Percentiles rank a stretch among this genome's conserved stretches.
Conservation (phyloP, 2,329 filamentous ascomycete genomes). For the Ceratocystis lukuohia region DNA sequence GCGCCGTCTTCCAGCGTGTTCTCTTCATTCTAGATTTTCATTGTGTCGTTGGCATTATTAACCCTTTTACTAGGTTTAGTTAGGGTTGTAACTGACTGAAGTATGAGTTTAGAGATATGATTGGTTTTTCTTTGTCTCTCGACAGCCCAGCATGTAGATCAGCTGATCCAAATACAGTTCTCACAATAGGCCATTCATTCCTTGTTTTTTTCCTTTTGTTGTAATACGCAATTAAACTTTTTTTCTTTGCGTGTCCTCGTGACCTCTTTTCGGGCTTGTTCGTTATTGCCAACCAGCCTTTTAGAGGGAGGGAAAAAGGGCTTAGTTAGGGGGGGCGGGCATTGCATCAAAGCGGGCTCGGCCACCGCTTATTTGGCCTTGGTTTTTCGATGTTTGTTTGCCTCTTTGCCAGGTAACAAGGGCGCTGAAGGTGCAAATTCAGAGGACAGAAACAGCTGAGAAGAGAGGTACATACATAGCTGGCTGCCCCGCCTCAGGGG, state of each 20-base stretch:
- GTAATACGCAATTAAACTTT: slow-evolving; percentile 1
- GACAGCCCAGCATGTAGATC: neutral
- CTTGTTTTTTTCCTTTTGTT: neutral
- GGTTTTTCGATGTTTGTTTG: neutral
- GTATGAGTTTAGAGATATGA: neutral
- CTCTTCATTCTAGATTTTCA: too few species aligned
- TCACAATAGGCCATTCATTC: neutral
- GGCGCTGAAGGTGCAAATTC: neutral
- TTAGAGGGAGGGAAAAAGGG: neutral
- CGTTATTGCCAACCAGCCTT: too few species aligned
- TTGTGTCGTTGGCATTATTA: neutral
- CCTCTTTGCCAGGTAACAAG: too few species aligned
- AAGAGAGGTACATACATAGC: neutral
- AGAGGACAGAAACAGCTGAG: neutral
- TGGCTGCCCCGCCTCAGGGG: neutral
- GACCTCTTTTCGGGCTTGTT: neutral
- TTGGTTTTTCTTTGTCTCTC: neutral
- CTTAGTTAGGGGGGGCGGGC: neutral
- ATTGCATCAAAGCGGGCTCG: slow-evolving; percentile 14
- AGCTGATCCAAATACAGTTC: neutral
- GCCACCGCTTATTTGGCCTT: slow-evolving; percentile 9
- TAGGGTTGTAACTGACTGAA: neutral
- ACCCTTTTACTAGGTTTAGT: neutral
- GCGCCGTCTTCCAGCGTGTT: neutral
- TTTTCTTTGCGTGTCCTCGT: neutral